A percentile compares a stretch with the other conserved stretches of the same genome.
Evolutionary conservation across 2,329 filamentous ascomycete species (phyloP).

Genomic region (Cercospora berteroae): DNA sequence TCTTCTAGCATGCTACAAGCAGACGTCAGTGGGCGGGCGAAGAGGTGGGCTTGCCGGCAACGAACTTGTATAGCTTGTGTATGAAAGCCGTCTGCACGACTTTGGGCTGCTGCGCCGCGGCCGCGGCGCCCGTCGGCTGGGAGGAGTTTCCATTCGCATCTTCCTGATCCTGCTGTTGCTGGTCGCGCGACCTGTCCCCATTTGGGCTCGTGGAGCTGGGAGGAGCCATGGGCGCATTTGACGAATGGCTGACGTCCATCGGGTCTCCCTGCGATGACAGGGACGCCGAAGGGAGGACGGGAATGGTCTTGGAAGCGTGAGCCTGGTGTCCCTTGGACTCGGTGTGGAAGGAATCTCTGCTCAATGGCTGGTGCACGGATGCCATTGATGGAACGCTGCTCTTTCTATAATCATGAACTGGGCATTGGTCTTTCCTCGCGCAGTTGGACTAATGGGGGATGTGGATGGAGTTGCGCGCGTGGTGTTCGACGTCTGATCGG

Average conservation of each 20-base stretch:
- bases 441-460: background rate
- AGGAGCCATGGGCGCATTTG: constrained; percentile 32
- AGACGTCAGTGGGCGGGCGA: constrained; percentile 35
- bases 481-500: background rate
- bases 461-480: background rate
- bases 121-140: constrained; percentile 57
- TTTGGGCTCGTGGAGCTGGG: constrained; percentile 32
- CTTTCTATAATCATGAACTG: background rate
- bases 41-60: constrained; percentile 6
- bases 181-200: constrained; percentile 28
- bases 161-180: constrained; percentile 24
- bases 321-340: constrained; percentile 27
- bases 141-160: constrained; percentile 44
- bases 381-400: constrained; percentile 39
- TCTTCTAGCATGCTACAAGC: constrained; percentile 87
- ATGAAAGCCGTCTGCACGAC: constrained; percentile 98
- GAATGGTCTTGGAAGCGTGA: constrained; percentile 30
- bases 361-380: constrained; percentile 44
- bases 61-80: constrained; percentile 97
- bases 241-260: constrained; percentile 35
- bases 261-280: constrained; percentile 25
- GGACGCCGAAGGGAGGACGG: constrained; percentile 34
- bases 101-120: constrained; percentile 87
- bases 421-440: background rate
- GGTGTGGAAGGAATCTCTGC: constrained; percentile 35